Evolutionary conservation across 805 yeast species (phyloP), one percentile per base, ranked within the genome.

Genomic region (Myxozyma melibiosi): DNA sequence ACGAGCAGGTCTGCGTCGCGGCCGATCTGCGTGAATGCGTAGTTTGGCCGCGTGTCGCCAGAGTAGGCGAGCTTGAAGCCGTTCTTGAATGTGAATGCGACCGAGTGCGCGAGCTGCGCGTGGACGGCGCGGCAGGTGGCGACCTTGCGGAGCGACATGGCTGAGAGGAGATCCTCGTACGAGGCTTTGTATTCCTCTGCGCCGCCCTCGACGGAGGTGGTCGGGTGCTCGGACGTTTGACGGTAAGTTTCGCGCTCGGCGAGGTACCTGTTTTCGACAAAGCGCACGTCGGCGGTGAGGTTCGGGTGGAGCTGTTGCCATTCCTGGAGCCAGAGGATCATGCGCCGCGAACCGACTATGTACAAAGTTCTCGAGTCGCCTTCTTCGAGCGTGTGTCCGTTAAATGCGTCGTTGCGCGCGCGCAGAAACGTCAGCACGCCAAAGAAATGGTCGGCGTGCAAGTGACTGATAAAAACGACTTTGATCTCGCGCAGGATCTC

Each of bases 371-470:
- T n/a, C 24, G 41, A 50, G n/a, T 41, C 45, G 14, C 16, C 37
- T 28, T 42, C 35, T 68, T 56, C 80, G 76, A 56, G 70, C 66
- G n/a, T 66, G 56, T 45, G 71, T 67, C 38, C 53, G 16, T 52
- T 60, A 37, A 63, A 56, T 8, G 55, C 65, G 22, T 39, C 24
- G 5, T 60, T 49, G 96, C 97, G 91, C 62, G 82, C 83, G 37
- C 77, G 76, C 27, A 94, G 76, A 2, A 94, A 70, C 4, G 89
- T 80, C 7, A 86, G 73, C 4, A 88, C 76, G 0, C 99, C 99
- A 40, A 94, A 74, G 71, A 92, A 97, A 70, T 94, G 99, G 70
- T 94, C 99, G 0, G 98, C 99, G 72, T 94, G 99, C 65, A 92
- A 76, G 75, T 94, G 99, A 65, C 96, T 86, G 52, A 94, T 74